These are phyloP conservation scores for Coemansia sp. DNA, from an alignment of 192 early-diverging fungal genomes.

Conservation along the genomic window DNA sequence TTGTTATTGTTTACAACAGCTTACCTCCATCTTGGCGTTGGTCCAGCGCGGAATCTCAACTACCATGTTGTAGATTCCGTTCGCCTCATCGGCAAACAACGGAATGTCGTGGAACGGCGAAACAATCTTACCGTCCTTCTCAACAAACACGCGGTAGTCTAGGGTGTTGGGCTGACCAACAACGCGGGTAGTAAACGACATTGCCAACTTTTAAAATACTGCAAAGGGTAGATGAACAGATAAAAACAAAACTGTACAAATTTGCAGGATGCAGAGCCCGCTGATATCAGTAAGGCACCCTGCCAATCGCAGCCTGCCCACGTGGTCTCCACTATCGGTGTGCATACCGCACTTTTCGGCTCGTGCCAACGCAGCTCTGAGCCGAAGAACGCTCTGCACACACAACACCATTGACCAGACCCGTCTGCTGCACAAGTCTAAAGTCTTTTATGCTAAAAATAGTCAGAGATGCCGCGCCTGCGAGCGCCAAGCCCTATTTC, in stretches of 20 bases:
- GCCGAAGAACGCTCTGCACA: background rate
- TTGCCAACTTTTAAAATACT: background rate
- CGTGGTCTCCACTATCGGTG: background rate
- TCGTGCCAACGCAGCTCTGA: background rate
- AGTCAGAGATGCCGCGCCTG: background rate
- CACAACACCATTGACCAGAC: too few species aligned
- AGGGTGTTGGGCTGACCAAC: conserved; percentile 82
- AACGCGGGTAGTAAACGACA: conserved; percentile 71
- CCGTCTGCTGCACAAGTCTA: background rate
- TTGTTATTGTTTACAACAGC: conserved; percentile 14
- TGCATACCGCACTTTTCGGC: background rate
- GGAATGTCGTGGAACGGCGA: conserved; percentile 99
- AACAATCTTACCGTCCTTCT: conserved; percentile 80
- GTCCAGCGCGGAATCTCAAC: conserved; percentile 99
- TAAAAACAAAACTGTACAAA: background rate
- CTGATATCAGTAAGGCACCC: background rate
- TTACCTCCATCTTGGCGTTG: conserved; percentile 93
- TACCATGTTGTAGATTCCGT: conserved; percentile 96
- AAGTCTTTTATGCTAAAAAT: background rate
- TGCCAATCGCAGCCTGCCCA: background rate
- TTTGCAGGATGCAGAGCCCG: background rate
- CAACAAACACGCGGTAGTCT: conserved; percentile 85
- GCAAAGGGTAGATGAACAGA: background rate
- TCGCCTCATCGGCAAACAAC: conserved; percentile 85
- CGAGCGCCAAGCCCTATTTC: background rate